Evolutionary conservation across 164 flowering plant genomes (phyloP).

Genomic region (Houttuynia cordata): DNA sequence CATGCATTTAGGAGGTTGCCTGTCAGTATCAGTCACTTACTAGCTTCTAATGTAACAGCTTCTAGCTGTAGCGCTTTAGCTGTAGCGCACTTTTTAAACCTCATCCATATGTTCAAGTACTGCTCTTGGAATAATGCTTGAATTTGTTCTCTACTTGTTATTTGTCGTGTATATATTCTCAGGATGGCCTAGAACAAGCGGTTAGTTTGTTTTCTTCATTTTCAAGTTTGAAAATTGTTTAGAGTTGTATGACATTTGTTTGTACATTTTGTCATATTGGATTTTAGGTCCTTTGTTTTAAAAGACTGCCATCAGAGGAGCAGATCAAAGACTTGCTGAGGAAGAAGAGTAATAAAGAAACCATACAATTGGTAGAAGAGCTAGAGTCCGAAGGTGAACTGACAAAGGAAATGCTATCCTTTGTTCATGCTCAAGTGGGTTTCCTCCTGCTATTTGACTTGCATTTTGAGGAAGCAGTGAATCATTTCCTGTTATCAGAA

Average conservation of each 20-base stretch:
- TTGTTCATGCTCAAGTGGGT: conserved; percentile 98
- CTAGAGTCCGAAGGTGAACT: conserved; percentile 80
- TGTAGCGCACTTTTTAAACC: background rate
- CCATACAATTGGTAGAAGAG: conserved; percentile 72
- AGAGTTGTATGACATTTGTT: background rate
- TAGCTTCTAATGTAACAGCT: too few relatives aligned
- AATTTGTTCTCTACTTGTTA: background rate
- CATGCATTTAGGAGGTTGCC: background rate
- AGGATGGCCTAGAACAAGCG: background rate
- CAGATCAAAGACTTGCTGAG: conserved; percentile 82
- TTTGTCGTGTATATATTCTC: background rate
- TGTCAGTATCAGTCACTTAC: too few relatives aligned
- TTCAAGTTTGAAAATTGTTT: background rate
- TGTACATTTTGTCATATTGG: background rate
- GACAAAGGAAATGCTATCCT: conserved; percentile 76
- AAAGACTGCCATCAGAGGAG: conserved; percentile 65
- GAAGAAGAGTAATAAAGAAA: conserved; percentile 79
- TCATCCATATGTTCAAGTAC: background rate
- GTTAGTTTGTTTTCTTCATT: too few relatives aligned
- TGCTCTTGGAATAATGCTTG: too few relatives aligned
- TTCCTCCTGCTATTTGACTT: conserved; percentile 86
- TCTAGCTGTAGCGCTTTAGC: too few relatives aligned
- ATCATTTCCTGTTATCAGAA: conserved; percentile 84
- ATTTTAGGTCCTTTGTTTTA: conserved; percentile 61
- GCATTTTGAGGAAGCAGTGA: conserved; percentile 92